These are phyloP conservation scores for Deakozyma indianensis DNA, from an alignment of 805 yeast species.

Conservation along the genomic window DNA sequence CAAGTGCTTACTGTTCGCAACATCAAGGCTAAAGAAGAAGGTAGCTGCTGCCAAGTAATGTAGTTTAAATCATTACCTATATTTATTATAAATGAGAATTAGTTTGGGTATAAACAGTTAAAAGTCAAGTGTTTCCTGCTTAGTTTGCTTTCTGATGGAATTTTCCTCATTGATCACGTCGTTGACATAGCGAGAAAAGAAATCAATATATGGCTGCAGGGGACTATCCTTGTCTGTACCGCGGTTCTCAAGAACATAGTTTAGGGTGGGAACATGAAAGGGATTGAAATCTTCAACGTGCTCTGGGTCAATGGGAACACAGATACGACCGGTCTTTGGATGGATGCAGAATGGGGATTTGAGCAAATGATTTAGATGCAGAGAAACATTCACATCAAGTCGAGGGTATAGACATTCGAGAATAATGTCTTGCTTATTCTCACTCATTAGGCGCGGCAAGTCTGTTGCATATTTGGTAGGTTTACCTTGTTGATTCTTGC, in stretches of 20 bases:
- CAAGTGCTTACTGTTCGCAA: conserved; percentile 15
- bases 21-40: neutral
- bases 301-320: conserved; percentile 53
- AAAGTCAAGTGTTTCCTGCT: conserved; percentile 13
- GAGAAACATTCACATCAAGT: conserved; percentile 84
- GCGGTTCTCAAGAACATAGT: conserved; percentile 38
- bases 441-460: conserved; percentile 24
- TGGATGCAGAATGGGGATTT: conserved; percentile 96
- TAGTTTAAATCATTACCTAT: too few relatives aligned
- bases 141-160: conserved; percentile 25
- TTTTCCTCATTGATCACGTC: conserved; percentile 37
- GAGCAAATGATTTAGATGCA: conserved; percentile 77
- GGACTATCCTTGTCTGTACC: conserved; percentile 28
- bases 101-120: too few relatives aligned
- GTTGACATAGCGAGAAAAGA: conserved; percentile 49
- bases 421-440: conserved; percentile 69
- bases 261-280: conserved; percentile 60
- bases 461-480: neutral
- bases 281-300: conserved; percentile 52
- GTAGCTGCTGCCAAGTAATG: neutral
- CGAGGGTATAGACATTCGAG: conserved; percentile 77
- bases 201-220: conserved; percentile 54
- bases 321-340: conserved; percentile 88
- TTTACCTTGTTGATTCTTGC: conserved; percentile 11
- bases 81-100: too few relatives aligned